phyloP scores from a whole-genome alignment of 176 grass and related monocot species.

The Carex pumila region DNA sequence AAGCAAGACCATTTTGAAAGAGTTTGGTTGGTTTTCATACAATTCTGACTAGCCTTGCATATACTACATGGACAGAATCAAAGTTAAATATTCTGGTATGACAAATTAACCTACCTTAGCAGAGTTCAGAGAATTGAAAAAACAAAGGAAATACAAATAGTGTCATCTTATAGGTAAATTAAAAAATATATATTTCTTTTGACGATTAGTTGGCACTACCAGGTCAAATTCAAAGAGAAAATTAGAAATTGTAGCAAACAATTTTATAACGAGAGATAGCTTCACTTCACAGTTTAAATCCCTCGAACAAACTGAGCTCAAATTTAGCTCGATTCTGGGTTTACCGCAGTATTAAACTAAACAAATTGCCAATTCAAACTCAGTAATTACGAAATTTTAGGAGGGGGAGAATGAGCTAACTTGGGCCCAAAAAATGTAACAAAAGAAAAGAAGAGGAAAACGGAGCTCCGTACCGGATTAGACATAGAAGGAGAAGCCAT shows the following conservation, averaged over 20 bases:
- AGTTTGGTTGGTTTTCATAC: not conserved
- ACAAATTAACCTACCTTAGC: not conserved
- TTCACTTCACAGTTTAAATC: not conserved
- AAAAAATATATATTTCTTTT: not conserved
- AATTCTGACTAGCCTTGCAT: not conserved
- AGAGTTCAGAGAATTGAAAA: not conserved
- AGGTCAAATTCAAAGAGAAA: not conserved
- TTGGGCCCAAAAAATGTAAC: not conserved
- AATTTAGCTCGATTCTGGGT: not conserved
- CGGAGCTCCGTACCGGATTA: not conserved
- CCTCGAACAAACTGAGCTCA: not conserved
- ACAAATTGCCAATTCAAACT: not conserved
- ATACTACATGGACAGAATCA: not conserved
- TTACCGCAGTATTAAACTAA: not conserved
- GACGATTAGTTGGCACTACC: not conserved
- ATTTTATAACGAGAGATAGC: not conserved
- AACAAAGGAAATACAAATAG: not conserved
- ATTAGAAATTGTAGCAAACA: not conserved
- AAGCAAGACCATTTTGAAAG: not conserved
- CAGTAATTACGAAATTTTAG: not conserved
- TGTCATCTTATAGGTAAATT: not conserved
- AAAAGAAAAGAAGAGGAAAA: not conserved
- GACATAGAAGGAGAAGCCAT: conserved; percentile 7
- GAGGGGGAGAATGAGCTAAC: not conserved
- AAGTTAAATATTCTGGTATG: not conserved